Evolutionary conservation across 2,329 filamentous ascomycete species (phyloP), one percentile per base, ranked within the genome.

Genomic region (Pestalotiopsis sp.): DNA sequence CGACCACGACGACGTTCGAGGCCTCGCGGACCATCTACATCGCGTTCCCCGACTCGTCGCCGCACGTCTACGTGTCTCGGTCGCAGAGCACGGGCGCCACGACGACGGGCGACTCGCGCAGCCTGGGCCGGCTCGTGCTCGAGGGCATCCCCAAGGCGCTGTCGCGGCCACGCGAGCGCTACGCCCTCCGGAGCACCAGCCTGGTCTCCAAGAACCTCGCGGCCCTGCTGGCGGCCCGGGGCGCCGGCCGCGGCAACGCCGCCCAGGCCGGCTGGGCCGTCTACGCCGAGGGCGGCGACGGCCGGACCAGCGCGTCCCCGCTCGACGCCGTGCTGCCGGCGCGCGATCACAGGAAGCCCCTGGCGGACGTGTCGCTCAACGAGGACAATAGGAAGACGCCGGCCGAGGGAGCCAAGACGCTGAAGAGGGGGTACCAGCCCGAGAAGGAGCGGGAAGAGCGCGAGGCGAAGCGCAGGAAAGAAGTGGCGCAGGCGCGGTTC

Each of bases 101-200:
- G 12, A 77, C 81, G 3, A 74, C 80, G 0, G 81, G 82, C 12
- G 91, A 93, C 69, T 83, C 86, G 4, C 88, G 87, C 64, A 92
- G 89, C 73, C 81, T 96, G 31, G 89, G 91, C 67, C 89, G 87
- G 52, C 83, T 96, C 4, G 89, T 97, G 4, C 84, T 94, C 38
- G 91, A 94, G 70, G 92, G 93, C 1, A 90, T 97, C 7, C 93
- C 94, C 0, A 94, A 94, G 75, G 94, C 94, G 0, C 85, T 97
- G 13, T 96, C 93, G 0, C 86, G 90, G 14, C 92, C 93, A 0
- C 87, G 91, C 38, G 87, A 91, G 71, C 86, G 94, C 38, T 95
- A 93, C 72, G 86, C 89, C 0, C 82, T 97, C 1, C 87, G 89
- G 70, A 80, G 87, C 4, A 93, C 92, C 1, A 89, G 87, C 63